Evolutionary conservation across 208 protist genomes (phyloP).

Genomic region (Tritrichomonas musculus): DNA sequence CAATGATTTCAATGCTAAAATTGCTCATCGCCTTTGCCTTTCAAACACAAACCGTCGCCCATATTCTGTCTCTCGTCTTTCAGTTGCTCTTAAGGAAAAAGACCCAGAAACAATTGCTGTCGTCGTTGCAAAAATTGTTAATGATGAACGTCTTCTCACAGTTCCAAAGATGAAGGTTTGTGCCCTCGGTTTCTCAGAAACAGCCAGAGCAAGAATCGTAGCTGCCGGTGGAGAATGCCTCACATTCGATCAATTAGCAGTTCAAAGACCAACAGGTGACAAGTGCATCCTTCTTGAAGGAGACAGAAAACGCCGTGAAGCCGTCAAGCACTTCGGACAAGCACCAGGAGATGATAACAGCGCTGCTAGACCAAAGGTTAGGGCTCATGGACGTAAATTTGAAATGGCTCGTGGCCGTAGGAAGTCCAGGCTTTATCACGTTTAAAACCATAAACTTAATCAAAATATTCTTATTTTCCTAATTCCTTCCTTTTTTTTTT

Average conservation of each 20-base stretch:
- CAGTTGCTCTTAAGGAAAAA: slow-evolving; percentile 38
- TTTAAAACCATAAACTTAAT: too few relatives aligned
- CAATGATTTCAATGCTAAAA: slow-evolving; percentile 91
- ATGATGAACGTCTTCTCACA: background rate
- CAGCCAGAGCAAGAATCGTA: background rate
- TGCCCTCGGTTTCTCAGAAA: slow-evolving; percentile 85
- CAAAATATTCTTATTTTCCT: too few relatives aligned
- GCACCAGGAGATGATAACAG: background rate
- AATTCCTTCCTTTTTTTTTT: too few relatives aligned
- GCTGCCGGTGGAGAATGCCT: background rate
- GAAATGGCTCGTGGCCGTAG: slow-evolving; percentile 68
- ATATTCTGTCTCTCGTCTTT: slow-evolving; percentile 84
- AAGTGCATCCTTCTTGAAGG: slow-evolving; percentile 69
- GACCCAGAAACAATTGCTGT: slow-evolving; percentile 38
- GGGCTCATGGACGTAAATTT: background rate
- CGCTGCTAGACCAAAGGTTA: background rate
- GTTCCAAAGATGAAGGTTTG: slow-evolving; percentile 49
- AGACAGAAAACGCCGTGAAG: slow-evolving; percentile 78
- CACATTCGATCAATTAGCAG: slow-evolving; percentile 72
- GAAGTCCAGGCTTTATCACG: slow-evolving; percentile 53
- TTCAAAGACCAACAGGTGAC: slow-evolving; percentile 54
- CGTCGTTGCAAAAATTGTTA: slow-evolving; percentile 44
- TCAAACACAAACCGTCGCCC: slow-evolving; percentile 86
- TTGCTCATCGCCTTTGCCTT: slow-evolving; percentile 88
- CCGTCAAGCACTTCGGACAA: slow-evolving; percentile 93